Evolutionary conservation across 352 stramenopile genomes (phyloP).

Genomic region (Globisporangium megalacanthum): DNA sequence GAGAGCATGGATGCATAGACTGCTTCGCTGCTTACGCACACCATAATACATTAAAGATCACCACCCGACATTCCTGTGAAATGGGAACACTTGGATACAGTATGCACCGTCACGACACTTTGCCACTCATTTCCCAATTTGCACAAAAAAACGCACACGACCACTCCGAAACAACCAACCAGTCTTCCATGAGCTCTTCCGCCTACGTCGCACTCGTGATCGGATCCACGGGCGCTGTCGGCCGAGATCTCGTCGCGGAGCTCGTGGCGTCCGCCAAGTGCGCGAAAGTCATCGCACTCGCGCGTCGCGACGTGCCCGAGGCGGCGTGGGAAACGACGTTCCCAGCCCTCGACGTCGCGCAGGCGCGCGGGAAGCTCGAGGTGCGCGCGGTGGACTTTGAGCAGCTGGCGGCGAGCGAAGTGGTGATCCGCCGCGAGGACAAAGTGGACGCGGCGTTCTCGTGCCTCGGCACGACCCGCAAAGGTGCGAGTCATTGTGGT

Average conservation of each 20-base stretch:
- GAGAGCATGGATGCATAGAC: too few species aligned
- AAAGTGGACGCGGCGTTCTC: conserved; percentile 64
- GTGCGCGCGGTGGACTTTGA: conserved; percentile 55
- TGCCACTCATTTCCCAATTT: too few species aligned
- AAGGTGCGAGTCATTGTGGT: conserved; percentile 19
- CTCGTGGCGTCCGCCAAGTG: conserved; percentile 52
- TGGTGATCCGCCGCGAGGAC: conserved; percentile 16
- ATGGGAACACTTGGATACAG: too few species aligned
- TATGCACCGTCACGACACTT: too few species aligned
- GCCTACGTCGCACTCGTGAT: conserved; percentile 66
- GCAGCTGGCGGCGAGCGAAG: conserved; percentile 27
- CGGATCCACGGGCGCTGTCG: conserved; percentile 66
- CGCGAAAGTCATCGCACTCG: conserved; percentile 51
- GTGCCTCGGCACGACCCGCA: conserved; percentile 67
- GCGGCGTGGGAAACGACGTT: conserved; percentile 35
- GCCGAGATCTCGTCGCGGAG: conserved; percentile 62
- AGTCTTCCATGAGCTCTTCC: too few species aligned
- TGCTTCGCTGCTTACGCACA: too few species aligned
- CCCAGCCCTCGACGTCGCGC: conserved; percentile 30
- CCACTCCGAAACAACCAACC: conserved; percentile 10
- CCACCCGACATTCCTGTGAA: too few species aligned
- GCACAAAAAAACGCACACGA: neutral
- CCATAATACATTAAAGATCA: too few species aligned
- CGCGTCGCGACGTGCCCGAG: conserved; percentile 48
- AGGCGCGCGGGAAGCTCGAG: conserved; percentile 44